Percentiles rank a stretch among this genome's conserved stretches.
These are phyloP conservation scores for Gaillardinia entomophila DNA, from an alignment of 805 yeast species.

Conservation along the genomic window DNA sequence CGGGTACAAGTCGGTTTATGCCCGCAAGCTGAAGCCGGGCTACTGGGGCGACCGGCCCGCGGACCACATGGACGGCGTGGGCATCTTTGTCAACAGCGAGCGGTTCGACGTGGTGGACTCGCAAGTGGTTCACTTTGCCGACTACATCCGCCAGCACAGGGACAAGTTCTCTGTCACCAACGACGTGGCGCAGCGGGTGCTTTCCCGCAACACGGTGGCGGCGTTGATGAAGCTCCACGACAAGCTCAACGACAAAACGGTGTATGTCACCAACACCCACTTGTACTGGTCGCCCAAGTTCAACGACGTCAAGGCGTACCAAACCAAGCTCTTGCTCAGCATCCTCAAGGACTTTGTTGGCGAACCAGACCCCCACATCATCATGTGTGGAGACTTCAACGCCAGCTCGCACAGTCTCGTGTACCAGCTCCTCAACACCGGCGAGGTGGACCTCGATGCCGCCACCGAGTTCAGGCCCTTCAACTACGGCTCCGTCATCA, in stretches of 20 bases:
- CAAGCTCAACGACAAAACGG: conserved; percentile 26
- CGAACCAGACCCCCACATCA: conserved; percentile 11
- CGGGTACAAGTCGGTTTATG: conserved; percentile 44
- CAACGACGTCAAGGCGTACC: conserved; percentile 50
- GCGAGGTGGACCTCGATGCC: conserved; percentile 5
- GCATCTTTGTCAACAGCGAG: conserved; percentile 44
- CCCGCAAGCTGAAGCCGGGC: conserved; percentile 44
- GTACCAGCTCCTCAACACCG: conserved; percentile 35
- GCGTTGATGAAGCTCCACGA: conserved; percentile 46
- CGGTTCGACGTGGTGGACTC: conserved; percentile 39
- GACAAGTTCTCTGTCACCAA: conserved; percentile 22
- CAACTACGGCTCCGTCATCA: conserved; percentile 10
- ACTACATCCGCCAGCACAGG: conserved; percentile 16
- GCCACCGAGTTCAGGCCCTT: conserved; percentile 7
- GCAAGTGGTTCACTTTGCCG: conserved; percentile 25
- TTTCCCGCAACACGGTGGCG: conserved; percentile 52
- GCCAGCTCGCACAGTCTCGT: conserved; percentile 47
- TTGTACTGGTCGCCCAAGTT: conserved; percentile 49
- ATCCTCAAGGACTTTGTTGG: conserved; percentile 7
- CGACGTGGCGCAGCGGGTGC: conserved; percentile 29
- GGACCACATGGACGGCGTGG: conserved; percentile 55
- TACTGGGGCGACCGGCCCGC: conserved; percentile 43
- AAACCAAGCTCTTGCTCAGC: conserved; percentile 35
- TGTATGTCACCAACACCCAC: conserved; percentile 55
- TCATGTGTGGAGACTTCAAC: conserved; percentile 56